Conservation (phyloP, 2,329 filamentous ascomycete species). For the Fusarium heterosporum region DNA sequence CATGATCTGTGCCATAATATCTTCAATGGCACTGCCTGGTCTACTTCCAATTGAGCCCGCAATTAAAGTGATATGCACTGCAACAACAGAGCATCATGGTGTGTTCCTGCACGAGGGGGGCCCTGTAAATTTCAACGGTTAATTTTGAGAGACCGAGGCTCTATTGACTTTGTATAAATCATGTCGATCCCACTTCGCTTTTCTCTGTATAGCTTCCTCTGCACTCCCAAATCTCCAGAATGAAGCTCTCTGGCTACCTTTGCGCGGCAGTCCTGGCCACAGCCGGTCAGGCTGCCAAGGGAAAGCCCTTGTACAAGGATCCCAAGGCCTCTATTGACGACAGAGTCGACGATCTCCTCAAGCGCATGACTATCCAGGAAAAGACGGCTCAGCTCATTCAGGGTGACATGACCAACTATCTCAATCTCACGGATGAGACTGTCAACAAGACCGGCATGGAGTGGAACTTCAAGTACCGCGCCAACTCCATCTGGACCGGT, state of each 20-base stretch:
- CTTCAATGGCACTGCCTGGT: neutral
- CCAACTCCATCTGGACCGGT: constrained; percentile 79
- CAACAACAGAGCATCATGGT: constrained; percentile 4
- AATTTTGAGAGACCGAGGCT: constrained; percentile 30
- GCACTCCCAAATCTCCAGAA: constrained; percentile 29
- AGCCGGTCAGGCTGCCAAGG: constrained; percentile 44
- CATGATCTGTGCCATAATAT: constrained; percentile 27
- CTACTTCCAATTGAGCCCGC: neutral
- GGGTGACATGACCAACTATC: constrained; percentile 79
- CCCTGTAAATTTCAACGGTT: constrained; percentile 29
- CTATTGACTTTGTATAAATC: constrained; percentile 23
- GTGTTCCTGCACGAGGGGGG: neutral
- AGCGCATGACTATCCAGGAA: constrained; percentile 79
- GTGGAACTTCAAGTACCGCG: constrained; percentile 73
- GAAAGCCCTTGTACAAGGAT: constrained; percentile 69
- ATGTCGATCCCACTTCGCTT: constrained; percentile 15
- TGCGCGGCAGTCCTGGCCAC: constrained; percentile 43
- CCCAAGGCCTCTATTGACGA: constrained; percentile 70
- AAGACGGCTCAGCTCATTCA: constrained; percentile 77
- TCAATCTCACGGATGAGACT: constrained; percentile 73
- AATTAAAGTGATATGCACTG: constrained; percentile 13
- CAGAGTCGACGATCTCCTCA: constrained; percentile 74
- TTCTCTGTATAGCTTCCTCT: constrained; percentile 13
- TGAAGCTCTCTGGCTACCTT: constrained; percentile 48
- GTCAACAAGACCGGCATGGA: constrained; percentile 76